Percentiles rank a stretch among this genome's conserved stretches.
Conservation (phyloP, 306 rosid species). For the Neltuma alba region DNA sequence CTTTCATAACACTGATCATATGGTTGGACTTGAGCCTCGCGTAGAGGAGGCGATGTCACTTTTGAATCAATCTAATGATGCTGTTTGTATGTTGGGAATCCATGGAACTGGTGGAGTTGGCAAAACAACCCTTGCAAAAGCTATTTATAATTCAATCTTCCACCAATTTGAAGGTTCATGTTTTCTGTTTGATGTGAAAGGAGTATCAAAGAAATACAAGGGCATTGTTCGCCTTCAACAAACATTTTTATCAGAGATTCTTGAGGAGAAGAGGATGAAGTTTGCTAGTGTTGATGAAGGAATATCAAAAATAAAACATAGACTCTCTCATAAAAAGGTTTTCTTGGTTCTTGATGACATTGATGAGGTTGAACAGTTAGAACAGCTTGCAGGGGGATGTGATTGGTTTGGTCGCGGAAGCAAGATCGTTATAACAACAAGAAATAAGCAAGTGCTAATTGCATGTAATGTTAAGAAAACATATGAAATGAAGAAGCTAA, state of each 20-base stretch:
- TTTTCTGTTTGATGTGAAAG: background rate
- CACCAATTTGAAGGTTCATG: background rate
- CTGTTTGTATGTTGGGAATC: background rate
- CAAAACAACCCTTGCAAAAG: background rate
- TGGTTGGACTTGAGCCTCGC: slow-evolving; percentile 2
- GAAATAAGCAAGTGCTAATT: no score
- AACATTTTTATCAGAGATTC: background rate
- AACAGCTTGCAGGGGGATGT: no score
- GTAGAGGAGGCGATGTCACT: background rate
- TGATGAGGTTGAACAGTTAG: no score
- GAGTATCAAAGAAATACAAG: background rate
- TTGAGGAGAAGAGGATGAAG: background rate
- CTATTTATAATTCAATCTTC: background rate
- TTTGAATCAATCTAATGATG: background rate
- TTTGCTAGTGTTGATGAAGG: background rate
- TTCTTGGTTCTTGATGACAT: no score
- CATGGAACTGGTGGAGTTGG: background rate
- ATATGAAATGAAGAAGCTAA: no score
- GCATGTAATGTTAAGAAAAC: no score
- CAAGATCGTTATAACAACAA: no score
- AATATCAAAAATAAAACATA: background rate
- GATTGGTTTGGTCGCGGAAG: no score
- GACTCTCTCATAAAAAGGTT: background rate
- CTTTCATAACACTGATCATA: background rate
- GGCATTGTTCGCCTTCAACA: background rate